Evolutionary conservation across 1,139 yeast genomes (phyloP), one percentile per base, ranked within the genome.

Genomic region (Blastobotrys indianensis): DNA sequence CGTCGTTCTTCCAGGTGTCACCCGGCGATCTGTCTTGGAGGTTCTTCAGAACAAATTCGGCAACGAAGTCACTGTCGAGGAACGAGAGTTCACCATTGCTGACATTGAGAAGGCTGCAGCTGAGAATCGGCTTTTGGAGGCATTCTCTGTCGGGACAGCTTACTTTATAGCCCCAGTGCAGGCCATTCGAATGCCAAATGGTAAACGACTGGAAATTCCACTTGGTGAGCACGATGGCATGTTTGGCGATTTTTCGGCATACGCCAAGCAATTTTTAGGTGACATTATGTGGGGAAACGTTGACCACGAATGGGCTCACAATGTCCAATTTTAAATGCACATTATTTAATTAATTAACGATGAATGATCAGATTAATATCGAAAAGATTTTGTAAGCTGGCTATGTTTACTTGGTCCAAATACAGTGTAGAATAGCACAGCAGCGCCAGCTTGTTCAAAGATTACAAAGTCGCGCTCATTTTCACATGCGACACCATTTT

Each of bases 61-160:
- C 29, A 13, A 49, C n/a, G 48, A 45, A 12, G 63, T 67, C 58
- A 49, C 50, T 10, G 62, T 70, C 33, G 56, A 56, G 33, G 75
- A 70, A 56, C 60, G 69, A 41, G 65, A 59, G 53, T 64, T 67
- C 56, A 64, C 73, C 38, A 64, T 70, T 41, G 58, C 54, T 46
- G 74, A 71, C 45, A 60, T 71, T 42, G 59, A 58, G 50, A 62
- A 62, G 44, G 64, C 68, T 17, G 63, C 67, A 17, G 62, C 59
- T 31, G 66, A 65, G 54, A 67, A 68, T 42, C 62, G 70, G 44
- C 62, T 71, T 45, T 60, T 68, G 10, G 75, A 71, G 57, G 73
- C 74, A 2, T 71, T 71, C 46, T 69, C 70, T 7, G 61, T 70
- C 35, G 75, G 75, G 13, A 71, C 75, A 37, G 74, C 74, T 10